phyloP scores from a whole-genome alignment of 2,329 filamentous ascomycete species.

The Aspergillus ochraceoroseus region DNA sequence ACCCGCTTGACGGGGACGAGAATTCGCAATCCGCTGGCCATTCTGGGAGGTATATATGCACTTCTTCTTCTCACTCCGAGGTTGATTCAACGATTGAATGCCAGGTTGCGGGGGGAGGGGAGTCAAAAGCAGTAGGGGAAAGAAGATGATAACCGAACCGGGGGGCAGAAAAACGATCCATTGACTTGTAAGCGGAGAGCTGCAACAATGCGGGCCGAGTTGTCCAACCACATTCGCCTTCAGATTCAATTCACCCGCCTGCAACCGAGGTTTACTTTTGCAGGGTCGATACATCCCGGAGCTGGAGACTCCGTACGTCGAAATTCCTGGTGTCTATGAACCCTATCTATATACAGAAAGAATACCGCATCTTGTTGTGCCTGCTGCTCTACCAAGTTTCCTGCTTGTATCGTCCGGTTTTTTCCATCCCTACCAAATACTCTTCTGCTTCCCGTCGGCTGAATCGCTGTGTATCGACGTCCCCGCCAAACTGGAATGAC shows the following conservation, averaged over 20 bases:
- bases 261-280: slow-evolving; percentile 33
- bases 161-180: slow-evolving; percentile 24
- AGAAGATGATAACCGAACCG: slow-evolving; percentile 22
- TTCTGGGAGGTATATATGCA: slow-evolving; percentile 25
- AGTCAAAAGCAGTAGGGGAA: slow-evolving; percentile 9
- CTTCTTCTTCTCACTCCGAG: not conserved
- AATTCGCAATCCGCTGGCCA: slow-evolving; percentile 58
- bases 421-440: slow-evolving; percentile 57
- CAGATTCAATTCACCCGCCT: slow-evolving; percentile 22
- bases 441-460: slow-evolving; percentile 51
- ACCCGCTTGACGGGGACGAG: slow-evolving; percentile 78
- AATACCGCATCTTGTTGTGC: too few relatives aligned
- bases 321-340: too few relatives aligned
- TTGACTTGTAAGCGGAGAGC: slow-evolving; percentile 28
- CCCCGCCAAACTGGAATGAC: slow-evolving; percentile 49
- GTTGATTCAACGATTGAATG: not conserved
- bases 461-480: slow-evolving; percentile 37
- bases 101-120: slow-evolving; percentile 1
- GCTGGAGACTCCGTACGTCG: too few relatives aligned
- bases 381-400: slow-evolving; percentile 58
- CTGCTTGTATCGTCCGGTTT: slow-evolving; percentile 58
- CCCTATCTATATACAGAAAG: not conserved
- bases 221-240: slow-evolving; percentile 18
- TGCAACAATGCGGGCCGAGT: slow-evolving; percentile 33
- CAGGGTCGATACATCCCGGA: not conserved